A percentile compares a stretch with the other conserved stretches of the same genome.
These are phyloP conservation scores for Didymella arachidicola DNA, from an alignment of 2,329 filamentous ascomycete species.

Conservation along the genomic window DNA sequence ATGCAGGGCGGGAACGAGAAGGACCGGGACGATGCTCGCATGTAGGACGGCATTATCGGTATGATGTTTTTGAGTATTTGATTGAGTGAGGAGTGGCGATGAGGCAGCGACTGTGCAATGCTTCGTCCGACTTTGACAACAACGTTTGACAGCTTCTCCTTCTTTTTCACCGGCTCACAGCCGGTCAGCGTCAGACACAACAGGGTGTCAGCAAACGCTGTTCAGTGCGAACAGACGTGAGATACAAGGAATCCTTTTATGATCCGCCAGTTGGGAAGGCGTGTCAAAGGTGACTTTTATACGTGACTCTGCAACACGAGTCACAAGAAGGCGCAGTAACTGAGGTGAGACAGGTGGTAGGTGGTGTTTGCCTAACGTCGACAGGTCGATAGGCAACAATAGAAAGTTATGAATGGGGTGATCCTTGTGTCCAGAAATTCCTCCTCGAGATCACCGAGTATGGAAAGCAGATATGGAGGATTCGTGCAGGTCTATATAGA, in stretches of 20 bases:
- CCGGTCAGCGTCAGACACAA: constrained; percentile 40
- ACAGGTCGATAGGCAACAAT: constrained; percentile 25
- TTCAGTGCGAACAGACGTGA: constrained; percentile 24
- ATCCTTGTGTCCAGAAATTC: constrained; percentile 24
- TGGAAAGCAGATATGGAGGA: constrained; percentile 2
- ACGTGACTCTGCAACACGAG: constrained; percentile 41
- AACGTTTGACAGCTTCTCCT: constrained; percentile 27
- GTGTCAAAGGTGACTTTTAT: constrained; percentile 36
- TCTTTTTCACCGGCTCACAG: constrained; percentile 40
- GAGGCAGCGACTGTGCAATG: constrained; percentile 32
- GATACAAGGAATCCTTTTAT: constrained; percentile 33
- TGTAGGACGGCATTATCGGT: constrained; percentile 47
- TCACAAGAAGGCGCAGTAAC: constrained; percentile 44
- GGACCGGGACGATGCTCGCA: constrained; percentile 38
- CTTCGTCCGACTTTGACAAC: constrained; percentile 40
- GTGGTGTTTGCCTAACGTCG: constrained; percentile 40
- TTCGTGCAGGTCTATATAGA: constrained; percentile 23
- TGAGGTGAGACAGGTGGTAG: constrained; percentile 39
- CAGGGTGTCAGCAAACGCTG: constrained; percentile 27
- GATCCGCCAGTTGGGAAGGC: constrained; percentile 26
- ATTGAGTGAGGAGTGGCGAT: constrained; percentile 32
- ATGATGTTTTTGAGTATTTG: constrained; percentile 36
- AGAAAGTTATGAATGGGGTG: constrained; percentile 18
- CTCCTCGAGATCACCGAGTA: constrained; percentile 35
- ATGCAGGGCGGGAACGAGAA: constrained; percentile 49